Conservation (phyloP, 805 yeast genomes). For the Teunomyces barrocoloradensis region DNA sequence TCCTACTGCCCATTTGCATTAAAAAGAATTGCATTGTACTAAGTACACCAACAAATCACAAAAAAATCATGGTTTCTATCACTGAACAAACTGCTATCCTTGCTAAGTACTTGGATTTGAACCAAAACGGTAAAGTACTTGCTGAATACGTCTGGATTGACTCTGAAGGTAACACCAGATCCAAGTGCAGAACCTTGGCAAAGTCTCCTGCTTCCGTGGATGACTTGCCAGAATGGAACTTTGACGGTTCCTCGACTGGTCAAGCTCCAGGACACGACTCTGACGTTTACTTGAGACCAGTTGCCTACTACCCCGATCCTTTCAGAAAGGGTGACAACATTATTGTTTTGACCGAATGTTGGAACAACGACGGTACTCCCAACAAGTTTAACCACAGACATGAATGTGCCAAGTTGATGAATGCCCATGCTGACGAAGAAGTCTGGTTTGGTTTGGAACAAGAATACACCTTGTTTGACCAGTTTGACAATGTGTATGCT, state of each 20-base stretch:
- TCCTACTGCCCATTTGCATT: slow-evolving; percentile 1
- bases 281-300: slow-evolving; percentile 94
- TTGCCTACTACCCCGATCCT: slow-evolving; percentile 91
- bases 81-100: slow-evolving; percentile 75
- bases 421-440: slow-evolving; percentile 78
- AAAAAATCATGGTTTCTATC: slow-evolving; percentile 31
- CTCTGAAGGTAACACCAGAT: slow-evolving; percentile 84
- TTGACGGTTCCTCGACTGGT: slow-evolving; percentile 97
- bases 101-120: slow-evolving; percentile 77
- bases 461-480: slow-evolving; percentile 95
- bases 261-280: slow-evolving; percentile 99
- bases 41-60: slow-evolving; percentile 2
- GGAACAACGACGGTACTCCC: slow-evolving; percentile 98
- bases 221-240: slow-evolving; percentile 98
- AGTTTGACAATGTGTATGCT: slow-evolving; percentile 85
- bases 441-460: slow-evolving; percentile 99
- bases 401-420: slow-evolving; percentile 92
- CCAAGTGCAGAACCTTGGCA: slow-evolving; percentile 86
- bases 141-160: slow-evolving; percentile 99
- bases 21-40: slow-evolving; percentile 1
- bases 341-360: slow-evolving; percentile 92
- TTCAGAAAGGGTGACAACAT: slow-evolving; percentile 98
- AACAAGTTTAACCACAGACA: slow-evolving; percentile 98
- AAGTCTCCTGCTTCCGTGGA: slow-evolving; percentile 68
- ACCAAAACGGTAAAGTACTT: slow-evolving; percentile 80